Percentiles rank a stretch among this genome's conserved stretches.
Conservation (phyloP, 176 grass and related monocot genomes). For the Aegilops sharonensis region DNA sequence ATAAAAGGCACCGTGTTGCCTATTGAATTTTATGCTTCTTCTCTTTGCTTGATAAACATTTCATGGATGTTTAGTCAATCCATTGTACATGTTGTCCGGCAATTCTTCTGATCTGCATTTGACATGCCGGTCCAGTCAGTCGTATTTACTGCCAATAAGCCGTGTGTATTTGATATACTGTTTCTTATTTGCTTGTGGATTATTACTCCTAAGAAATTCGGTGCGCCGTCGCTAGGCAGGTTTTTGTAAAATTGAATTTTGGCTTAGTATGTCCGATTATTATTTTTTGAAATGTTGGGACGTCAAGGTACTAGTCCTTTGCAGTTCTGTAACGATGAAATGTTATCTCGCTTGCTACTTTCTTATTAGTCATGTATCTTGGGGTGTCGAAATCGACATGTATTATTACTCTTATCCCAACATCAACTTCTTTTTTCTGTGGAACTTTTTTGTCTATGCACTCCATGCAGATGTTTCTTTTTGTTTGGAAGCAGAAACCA, state of each 20-base stretch:
- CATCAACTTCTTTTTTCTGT: not conserved
- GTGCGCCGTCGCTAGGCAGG: too few relatives aligned
- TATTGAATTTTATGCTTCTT: conserved; percentile 33
- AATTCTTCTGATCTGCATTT: conserved; percentile 19
- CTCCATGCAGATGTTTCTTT: not conserved
- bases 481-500: not conserved
- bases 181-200: not conserved
- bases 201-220: conserved; percentile 13
- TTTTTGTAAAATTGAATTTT: not conserved
- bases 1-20: conserved; percentile 32
- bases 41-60: conserved; percentile 40
- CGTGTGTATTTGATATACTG: conserved; percentile 20
- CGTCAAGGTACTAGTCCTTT: not conserved
- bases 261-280: not conserved
- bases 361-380: not conserved
- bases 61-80: conserved; percentile 30
- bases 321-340: not conserved
- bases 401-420: not conserved
- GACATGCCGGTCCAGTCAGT: conserved; percentile 16
- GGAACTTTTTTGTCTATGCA: not conserved
- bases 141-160: conserved; percentile 31
- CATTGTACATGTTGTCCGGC: conserved; percentile 29
- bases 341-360: not conserved
- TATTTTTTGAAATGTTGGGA: not conserved
- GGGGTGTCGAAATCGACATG: not conserved